phyloP scores from a whole-genome alignment of 2,329 filamentous ascomycete genomes.

The Ramularia collo-cygni region DNA sequence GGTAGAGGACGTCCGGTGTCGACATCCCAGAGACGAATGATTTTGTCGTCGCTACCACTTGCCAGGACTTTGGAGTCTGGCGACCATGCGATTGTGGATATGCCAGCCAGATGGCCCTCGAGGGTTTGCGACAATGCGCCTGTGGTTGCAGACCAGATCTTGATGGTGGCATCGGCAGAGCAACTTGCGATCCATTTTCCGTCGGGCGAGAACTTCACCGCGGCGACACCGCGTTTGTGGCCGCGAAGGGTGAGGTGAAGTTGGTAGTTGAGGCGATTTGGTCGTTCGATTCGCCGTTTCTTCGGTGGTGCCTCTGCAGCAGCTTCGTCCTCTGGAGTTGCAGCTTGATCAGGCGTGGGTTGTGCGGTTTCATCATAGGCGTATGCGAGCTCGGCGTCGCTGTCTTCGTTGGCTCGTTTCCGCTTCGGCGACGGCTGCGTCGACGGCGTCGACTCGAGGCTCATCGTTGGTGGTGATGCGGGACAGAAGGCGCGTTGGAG shows the following conservation, averaged over 20 bases:
- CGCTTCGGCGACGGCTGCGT: constrained; percentile 24
- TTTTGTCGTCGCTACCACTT: constrained; percentile 91
- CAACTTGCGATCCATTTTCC: constrained; percentile 83
- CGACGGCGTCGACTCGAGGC: constrained; percentile 13
- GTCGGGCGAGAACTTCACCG: constrained; percentile 86
- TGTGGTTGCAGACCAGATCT: constrained; percentile 77
- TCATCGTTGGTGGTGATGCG: constrained; percentile 9
- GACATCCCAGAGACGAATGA: constrained; percentile 84
- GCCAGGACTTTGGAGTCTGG: constrained; percentile 83
- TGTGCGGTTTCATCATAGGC: constrained; percentile 28
- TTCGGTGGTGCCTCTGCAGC: constrained; percentile 11
- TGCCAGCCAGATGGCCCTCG: constrained; percentile 85
- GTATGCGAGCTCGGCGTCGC: constrained; percentile 20
- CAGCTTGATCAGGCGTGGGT: constrained; percentile 20
- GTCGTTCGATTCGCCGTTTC: constrained; percentile 34
- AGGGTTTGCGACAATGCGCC: constrained; percentile 80
- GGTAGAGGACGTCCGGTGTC: constrained; percentile 53
- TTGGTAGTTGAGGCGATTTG: constrained; percentile 58
- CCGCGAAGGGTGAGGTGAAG: constrained; percentile 66
- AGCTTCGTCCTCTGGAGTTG: constrained; percentile 17
- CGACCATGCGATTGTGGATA: constrained; percentile 90
- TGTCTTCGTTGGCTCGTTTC: constrained; percentile 19
- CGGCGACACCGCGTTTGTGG: constrained; percentile 71
- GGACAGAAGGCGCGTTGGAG: background rate
- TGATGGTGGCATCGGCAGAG: constrained; percentile 83